Base-by-base conservation (phyloP, 495 filamentous ascomycete genomes). In the Penicillium ochrochloron region DNA sequence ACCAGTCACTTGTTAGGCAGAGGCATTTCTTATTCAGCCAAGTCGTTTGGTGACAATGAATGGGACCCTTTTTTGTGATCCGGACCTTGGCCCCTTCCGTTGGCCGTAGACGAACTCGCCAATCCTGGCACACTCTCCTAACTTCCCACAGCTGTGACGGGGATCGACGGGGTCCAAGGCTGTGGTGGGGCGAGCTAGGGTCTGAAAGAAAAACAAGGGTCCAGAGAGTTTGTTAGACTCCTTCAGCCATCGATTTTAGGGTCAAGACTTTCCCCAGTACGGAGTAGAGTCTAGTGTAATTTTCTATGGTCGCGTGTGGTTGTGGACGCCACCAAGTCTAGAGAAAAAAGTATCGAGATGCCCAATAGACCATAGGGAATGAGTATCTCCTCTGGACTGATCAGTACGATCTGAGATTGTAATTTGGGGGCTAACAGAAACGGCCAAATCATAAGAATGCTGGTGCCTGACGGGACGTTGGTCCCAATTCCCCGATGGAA, bases 401-500 rank as follows among this genome's bases (percentile, higher is more conserved):
- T 27, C 25, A 15, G 31, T 33, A 19, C 25, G 25, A 27, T 27
- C 25, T 4, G 44, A 7, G 3, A 50, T 15, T 21, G 25, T 15
- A 17, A 19, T 7, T 9, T 8, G 17, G n/a, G n/a, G n/a, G 42
- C 15, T 7, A 19, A 17, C 31, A 53, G 50, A 14, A 52, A 6
- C 15, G 48, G 19, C 31, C 31, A 33, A 6, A 33, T 33, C 31
- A 33, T 34, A 57, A 33, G 50, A 56, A 58, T 14, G 56, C 56
- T 58, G 56, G 56, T 58, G 56, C 56, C 56, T 58, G 56, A 58
- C 25, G 25, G n/a, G n/a, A n/a, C n/a, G n/a, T n/a, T n/a, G n/a
- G n/a, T n/a, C n/a, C n/a, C n/a, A n/a, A n/a, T n/a, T n/a, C n/a
- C n/a, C n/a, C n/a, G n/a, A n/a, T n/a, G n/a, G n/a, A n/a, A n/a